These are phyloP conservation scores for Neonectria neomacrospora DNA, from an alignment of 2,329 filamentous ascomycete genomes.

Conservation along the genomic window DNA sequence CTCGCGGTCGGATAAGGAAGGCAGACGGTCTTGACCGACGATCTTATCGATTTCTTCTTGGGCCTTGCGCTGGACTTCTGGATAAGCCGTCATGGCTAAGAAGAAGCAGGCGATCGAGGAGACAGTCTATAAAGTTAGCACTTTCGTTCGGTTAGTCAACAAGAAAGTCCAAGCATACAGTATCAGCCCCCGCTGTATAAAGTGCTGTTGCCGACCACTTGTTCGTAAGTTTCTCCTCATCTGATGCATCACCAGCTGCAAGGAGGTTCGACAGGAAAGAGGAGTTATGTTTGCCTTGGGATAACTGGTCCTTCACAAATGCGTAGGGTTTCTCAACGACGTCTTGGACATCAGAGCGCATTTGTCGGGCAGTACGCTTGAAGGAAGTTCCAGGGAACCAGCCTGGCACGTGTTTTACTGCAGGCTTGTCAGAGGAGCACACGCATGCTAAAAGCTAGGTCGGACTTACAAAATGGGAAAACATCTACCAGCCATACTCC, in stretches of 20 bases:
- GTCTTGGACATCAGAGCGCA: slow-evolving; percentile 11
- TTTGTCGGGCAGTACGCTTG: slow-evolving; percentile 26
- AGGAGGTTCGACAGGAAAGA: slow-evolving; percentile 28
- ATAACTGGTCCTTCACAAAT: slow-evolving; percentile 31
- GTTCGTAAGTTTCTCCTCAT: slow-evolving; percentile 27
- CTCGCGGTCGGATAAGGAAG: slow-evolving; percentile 34
- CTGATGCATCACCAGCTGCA: slow-evolving; percentile 12
- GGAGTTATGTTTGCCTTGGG: slow-evolving; percentile 8
- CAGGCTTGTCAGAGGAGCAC: background rate
- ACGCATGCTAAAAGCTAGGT: too few species aligned
- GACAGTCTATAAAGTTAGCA: slow-evolving; percentile 23
- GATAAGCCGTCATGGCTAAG: slow-evolving; percentile 28
- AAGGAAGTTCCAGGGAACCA: slow-evolving; percentile 31
- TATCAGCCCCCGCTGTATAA: slow-evolving; percentile 37
- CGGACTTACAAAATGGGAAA: slow-evolving; percentile 29
- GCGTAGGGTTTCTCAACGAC: slow-evolving; percentile 28
- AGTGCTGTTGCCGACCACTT: slow-evolving; percentile 36
- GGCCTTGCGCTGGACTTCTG: slow-evolving; percentile 29
- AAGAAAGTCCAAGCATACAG: slow-evolving; percentile 6
- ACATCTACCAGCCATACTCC: slow-evolving; percentile 33
- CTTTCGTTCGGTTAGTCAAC: background rate
- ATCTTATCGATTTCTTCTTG: slow-evolving; percentile 36
- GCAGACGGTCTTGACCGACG: slow-evolving; percentile 43
- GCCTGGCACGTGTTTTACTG: slow-evolving; percentile 31
- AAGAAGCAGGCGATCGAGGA: slow-evolving; percentile 33